phyloP scores from a whole-genome alignment of 345 rosid species.

The Hypericum androsaemum region DNA sequence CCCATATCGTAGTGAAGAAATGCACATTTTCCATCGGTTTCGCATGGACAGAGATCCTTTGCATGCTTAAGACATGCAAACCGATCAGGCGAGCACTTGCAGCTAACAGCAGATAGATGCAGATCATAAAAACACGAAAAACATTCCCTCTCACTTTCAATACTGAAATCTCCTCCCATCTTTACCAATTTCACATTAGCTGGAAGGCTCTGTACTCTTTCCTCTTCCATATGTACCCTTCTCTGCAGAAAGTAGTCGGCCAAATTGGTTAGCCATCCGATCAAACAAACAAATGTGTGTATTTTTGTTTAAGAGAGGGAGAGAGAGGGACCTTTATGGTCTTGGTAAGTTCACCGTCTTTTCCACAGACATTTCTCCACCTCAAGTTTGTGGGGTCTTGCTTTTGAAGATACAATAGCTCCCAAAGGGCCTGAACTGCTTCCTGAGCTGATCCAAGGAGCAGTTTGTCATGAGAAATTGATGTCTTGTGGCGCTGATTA shows the following conservation, averaged over 20 bases:
- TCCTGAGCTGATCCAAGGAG: slow-evolving; percentile 60
- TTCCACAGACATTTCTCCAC: slow-evolving; percentile 74
- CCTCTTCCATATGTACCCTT: slow-evolving; percentile 74
- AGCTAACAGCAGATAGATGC: slow-evolving; percentile 72
- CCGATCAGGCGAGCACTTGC: slow-evolving; percentile 70
- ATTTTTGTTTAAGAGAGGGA: slow-evolving; percentile 2
- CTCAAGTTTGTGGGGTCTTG: slow-evolving; percentile 47
- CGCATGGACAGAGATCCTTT: slow-evolving; percentile 57
- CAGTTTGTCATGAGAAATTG: slow-evolving; percentile 89
- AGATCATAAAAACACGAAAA: slow-evolving; percentile 84
- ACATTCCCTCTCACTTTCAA: slow-evolving; percentile 65
- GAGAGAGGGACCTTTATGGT: slow-evolving; percentile 57
- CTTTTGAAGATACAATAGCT: slow-evolving; percentile 40
- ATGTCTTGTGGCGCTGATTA: slow-evolving; percentile 70
- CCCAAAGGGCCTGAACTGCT: slow-evolving; percentile 58
- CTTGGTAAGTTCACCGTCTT: slow-evolving; percentile 69
- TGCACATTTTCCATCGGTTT: slow-evolving; percentile 35
- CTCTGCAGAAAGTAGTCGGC: slow-evolving; percentile 30
- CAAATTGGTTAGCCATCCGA: slow-evolving; percentile 19
- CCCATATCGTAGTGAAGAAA: slow-evolving; percentile 51
- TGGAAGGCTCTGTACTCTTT: slow-evolving; percentile 44
- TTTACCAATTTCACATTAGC: slow-evolving; percentile 34
- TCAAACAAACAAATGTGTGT: not conserved
- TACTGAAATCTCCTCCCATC: slow-evolving; percentile 55
- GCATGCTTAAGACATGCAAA: slow-evolving; percentile 81